Evolutionary conservation across 345 rosid genomes (phyloP), one percentile per base, ranked within the genome.

Genomic region (Trapa incisa): DNA sequence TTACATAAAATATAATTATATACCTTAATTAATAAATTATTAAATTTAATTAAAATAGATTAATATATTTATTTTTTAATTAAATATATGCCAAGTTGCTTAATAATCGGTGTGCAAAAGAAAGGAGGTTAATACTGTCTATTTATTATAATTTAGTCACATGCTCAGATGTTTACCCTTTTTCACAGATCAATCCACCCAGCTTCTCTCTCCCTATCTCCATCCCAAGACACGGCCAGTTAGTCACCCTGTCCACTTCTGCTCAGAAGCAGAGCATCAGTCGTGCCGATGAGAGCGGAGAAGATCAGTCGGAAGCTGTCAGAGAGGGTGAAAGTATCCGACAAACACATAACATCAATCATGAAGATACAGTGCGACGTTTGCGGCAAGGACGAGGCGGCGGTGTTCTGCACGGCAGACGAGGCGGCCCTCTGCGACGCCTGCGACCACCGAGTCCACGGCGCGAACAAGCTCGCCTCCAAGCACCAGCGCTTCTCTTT

Each of bases 361-460:
- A 91, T 91, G 98, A 89, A 86, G 89, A 87, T 92, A 83, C 92
- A 76, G 84, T 92, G 98, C 78, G 96, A 92, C 76, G 92, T 87
- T 54, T 92, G 98, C 75, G 78, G 68, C 64, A 84, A 82, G 72
- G 79, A 81, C 38, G 96, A 81, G 73, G 98, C 96, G 32, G 74
- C 86, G 58, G 87, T 92, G 72, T 92, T 84, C 69, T 92, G 98
- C 77, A 84, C 89, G 66, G 96, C 98, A 65, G 98, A 92, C 71
- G 98, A 89, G 74, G 98, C 96, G 0, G 92, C 92, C 57, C 86
- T 91, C 17, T 91, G 97, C 62, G 78, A 72, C 50, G 65, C 67
- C 63, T 91, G 97, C 64, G 98, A 89, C 87, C 94, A 79, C 80
- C 82, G 82, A 8, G 97, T 94, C 76, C 99, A 94, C 79, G 92